Evolutionary conservation across 495 filamentous ascomycete species (phyloP), one percentile per base, ranked within the genome.

Genomic region (Penicilliopsis zonata): DNA sequence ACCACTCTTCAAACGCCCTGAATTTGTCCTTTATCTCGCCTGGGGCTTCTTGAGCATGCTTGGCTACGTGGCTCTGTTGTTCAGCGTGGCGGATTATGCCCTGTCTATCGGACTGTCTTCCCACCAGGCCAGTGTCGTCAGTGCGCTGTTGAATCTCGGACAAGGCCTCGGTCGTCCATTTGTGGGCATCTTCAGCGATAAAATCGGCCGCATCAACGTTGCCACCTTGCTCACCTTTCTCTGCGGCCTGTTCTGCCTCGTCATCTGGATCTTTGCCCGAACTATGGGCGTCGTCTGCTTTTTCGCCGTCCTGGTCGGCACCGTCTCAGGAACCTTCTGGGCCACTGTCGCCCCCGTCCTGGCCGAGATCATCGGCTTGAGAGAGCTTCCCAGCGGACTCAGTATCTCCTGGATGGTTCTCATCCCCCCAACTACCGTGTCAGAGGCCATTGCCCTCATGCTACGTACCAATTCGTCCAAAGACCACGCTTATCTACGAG

Each of bases 341-440:
- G 72, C 76, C 4, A 58, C 59, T 16, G 58, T 81, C 13, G 76
- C 66, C 2, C 85, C 85, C 1, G 76, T 93, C 9, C 65, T 74
- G 13, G 78, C 79, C 0, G 85, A 93, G 47, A 75, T 90, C 13
- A 74, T 90, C 20, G 82, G 82, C 2, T 44, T 93, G 9, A 61
- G 66, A 42, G 59, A 83, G 28, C 59, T 88, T 2, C 83, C 84
- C 16, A 72, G 78, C 21, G 74, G 72, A 0, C 52, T 90, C 13
- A 80, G 76, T 19, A 72, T 90, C n/a, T 69, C 73, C 13, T 93
- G 85, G 85, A 47, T 90, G 13, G 52, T 70, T 5, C 61, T 90
- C 9, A 76, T 80, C 19, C 44, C 84, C 6, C 85, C 84, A 2
- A 70, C 72, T 5, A 87, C 81, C 0, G 68, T 86, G 36, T 71